Evolutionary conservation across 495 filamentous ascomycete species (phyloP).

Genomic region (Aspergillus saccharolyticus): DNA sequence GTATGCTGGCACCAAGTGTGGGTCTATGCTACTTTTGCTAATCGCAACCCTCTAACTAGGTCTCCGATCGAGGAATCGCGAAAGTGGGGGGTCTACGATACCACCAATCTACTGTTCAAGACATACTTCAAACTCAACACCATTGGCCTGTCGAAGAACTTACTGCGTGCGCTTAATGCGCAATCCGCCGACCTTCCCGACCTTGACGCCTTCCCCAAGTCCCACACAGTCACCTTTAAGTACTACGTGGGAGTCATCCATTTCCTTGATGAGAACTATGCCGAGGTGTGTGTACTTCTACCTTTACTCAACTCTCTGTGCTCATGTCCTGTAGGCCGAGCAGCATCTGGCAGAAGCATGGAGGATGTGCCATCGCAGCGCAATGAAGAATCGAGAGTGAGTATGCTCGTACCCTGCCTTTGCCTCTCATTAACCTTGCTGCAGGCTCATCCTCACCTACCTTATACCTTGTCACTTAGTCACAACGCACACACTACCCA

Average conservation of each 20-base stretch:
- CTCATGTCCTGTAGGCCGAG: constrained; percentile 59
- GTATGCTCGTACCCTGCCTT: constrained; percentile 17
- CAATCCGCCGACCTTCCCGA: constrained; percentile 70
- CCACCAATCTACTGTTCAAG: constrained; percentile 90
- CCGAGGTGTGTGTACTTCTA: constrained; percentile 45
- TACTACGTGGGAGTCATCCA: constrained; percentile 88
- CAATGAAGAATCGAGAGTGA: constrained; percentile 74
- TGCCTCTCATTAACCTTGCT: constrained; percentile 22
- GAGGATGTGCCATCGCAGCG: constrained; percentile 64
- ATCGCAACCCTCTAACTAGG: constrained; percentile 45
- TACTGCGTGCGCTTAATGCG: constrained; percentile 74
- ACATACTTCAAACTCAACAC: constrained; percentile 95
- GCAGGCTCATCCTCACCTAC: constrained; percentile 87
- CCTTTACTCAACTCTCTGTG: background rate
- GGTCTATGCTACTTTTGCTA: constrained; percentile 13
- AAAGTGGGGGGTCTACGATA: constrained; percentile 96
- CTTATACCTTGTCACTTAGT: constrained; percentile 88
- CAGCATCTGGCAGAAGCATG: constrained; percentile 72
- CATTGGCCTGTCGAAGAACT: constrained; percentile 82
- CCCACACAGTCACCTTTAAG: constrained; percentile 92
- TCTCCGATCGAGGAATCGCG: constrained; percentile 81
- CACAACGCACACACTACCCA: constrained; percentile 79
- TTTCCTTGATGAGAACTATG: constrained; percentile 91
- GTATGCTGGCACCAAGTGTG: constrained; percentile 44
- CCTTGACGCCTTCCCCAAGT: constrained; percentile 69